These are phyloP conservation scores for Penicillium vulpinum DNA, from an alignment of 2,329 filamentous ascomycete species.

Conservation along the genomic window DNA sequence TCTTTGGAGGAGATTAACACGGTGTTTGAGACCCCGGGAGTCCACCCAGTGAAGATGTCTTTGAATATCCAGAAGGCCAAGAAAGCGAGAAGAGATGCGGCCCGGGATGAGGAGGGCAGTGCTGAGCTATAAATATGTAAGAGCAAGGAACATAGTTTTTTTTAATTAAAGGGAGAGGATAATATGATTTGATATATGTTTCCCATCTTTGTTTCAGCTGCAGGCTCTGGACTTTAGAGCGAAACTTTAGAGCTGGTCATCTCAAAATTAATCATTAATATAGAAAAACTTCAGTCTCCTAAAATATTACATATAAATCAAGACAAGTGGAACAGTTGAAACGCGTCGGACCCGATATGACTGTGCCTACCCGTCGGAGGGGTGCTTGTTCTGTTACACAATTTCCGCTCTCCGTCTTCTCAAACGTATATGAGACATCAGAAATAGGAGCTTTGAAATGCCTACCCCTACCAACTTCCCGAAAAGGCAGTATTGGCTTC, in stretches of 20 bases:
- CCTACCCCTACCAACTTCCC: background rate
- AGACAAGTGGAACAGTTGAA: conserved; percentile 20
- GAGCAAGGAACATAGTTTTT: background rate
- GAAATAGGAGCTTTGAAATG: background rate
- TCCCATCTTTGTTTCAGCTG: background rate
- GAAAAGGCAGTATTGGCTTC: background rate
- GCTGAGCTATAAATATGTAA: background rate
- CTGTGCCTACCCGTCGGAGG: conserved; percentile 23
- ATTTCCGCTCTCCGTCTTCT: conserved; percentile 14
- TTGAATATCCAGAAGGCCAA: conserved; percentile 44
- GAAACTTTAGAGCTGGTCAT: background rate
- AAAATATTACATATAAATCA: background rate
- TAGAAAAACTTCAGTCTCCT: background rate
- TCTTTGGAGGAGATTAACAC: conserved; percentile 59
- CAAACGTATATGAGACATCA: conserved; percentile 6
- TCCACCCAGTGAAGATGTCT: conserved; percentile 48
- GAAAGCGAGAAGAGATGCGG: conserved; percentile 30
- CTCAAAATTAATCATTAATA: background rate
- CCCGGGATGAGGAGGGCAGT: conserved; percentile 19
- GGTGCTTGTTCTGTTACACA: conserved; percentile 22
- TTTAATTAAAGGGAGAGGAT: background rate
- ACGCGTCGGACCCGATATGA: conserved; percentile 20
- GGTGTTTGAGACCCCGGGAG: conserved; percentile 54
- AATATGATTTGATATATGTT: background rate
- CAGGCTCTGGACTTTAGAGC: background rate